Evolutionary conservation across 2,329 filamentous ascomycete genomes (phyloP), one percentile per base, ranked within the genome.

Genomic region (Sphaerulina vaccinii): DNA sequence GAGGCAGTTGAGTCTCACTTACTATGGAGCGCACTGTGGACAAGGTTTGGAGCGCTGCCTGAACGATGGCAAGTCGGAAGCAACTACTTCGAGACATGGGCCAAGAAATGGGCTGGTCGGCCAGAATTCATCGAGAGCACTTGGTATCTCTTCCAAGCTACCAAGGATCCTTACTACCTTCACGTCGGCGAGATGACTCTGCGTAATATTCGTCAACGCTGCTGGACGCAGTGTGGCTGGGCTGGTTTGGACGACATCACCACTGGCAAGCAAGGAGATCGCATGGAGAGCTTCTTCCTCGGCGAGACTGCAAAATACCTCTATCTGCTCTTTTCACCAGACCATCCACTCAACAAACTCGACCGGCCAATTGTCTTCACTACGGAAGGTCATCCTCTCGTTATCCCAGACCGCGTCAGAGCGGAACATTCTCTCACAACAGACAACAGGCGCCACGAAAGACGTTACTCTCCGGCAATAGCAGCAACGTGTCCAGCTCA

Each of bases 201-300:
- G 49, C 82, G 83, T 52, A 93, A 99, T 65, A 90, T 99, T 64
- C 86, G 87, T 63, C 80, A 88, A 42, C 82, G 92, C 48, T 99
- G 93, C 71, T 90, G 89, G 83, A 90, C 90, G 0, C 80, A 82
- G 56, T 99, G 93, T 64, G 93, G 93, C 35, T 97, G 92, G 90
- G 88, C 92, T 11, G 92, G 92, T 0, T 77, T 97, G 35, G 71
- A 75, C 23, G 76, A 79, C 55, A 75, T 79, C 16, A 68, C 71
- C 6, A 75, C 67, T n/a, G 92, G 92, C 3, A 89, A 96, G 71
- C 83, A 90, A 70, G 88, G 83, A 61, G 91, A 99, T 68, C 86
- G 93, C 27, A 97, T 97, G 93, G 93, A 99, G 71, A 97, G 92
- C 68, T 99, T 97, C 77, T 97, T 97, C 65, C 79, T 99, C 1